Evolutionary conservation across 2,329 filamentous ascomycete genomes (phyloP).

Genomic region (Nemania sp.): DNA sequence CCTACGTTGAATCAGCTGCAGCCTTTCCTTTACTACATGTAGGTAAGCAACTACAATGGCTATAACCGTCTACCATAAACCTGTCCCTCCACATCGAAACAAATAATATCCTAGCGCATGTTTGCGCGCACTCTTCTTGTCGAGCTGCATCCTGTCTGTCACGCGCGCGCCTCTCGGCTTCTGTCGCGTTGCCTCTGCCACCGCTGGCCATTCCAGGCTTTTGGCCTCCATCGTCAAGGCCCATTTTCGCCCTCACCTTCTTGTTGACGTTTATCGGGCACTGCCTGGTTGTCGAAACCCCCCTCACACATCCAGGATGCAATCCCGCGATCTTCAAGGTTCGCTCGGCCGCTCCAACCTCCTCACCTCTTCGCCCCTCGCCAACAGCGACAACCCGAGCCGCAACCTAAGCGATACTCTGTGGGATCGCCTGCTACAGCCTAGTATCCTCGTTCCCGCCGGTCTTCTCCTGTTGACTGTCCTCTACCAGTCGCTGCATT

Average conservation of each 20-base stretch:
- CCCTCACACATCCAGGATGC: constrained; percentile 41
- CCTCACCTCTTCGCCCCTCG: constrained; percentile 30
- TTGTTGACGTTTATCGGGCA: constrained; percentile 15
- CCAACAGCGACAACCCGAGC: constrained; percentile 26
- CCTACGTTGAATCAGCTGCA: not conserved
- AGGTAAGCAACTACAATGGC: constrained; percentile 32
- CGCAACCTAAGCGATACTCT: no score
- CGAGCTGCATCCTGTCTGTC: not conserved
- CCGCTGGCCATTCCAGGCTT: no score
- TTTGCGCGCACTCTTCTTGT: not conserved
- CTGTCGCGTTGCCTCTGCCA: not conserved
- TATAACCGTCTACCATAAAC: constrained; percentile 20
- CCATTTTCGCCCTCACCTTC: not conserved
- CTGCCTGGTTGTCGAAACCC: constrained; percentile 1
- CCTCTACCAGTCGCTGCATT: constrained; percentile 43
- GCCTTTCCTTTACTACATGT: not conserved
- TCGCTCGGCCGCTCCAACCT: constrained; percentile 36
- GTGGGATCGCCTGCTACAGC: constrained; percentile 42
- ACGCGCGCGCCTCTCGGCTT: no score
- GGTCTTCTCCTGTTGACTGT: constrained; percentile 41
- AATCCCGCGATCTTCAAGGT: constrained; percentile 39
- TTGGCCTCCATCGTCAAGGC: no score
- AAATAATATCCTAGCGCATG: constrained; percentile 13
- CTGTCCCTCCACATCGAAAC: constrained; percentile 13
- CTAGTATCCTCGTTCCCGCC: constrained; percentile 42